These are phyloP conservation scores for Capronia americana DNA, from an alignment of 2,329 filamentous ascomycete genomes.

Conservation along the genomic window DNA sequence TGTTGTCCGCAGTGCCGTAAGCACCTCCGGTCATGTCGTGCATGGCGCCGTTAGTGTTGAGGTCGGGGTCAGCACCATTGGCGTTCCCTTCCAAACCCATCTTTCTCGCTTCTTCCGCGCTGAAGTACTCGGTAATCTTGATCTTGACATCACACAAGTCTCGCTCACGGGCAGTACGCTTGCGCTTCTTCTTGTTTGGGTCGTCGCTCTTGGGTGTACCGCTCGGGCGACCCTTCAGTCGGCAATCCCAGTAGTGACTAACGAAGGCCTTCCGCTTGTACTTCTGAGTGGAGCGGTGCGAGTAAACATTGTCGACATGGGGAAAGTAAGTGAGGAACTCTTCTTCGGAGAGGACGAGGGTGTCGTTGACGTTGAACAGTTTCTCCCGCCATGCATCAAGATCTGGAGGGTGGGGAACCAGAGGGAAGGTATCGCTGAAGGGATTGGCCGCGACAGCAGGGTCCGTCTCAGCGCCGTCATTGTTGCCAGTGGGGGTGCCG, in stretches of 20 bases:
- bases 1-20: constrained; percentile 38
- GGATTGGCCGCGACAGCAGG: constrained; percentile 30
- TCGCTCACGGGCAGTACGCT: constrained; percentile 73
- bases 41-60: constrained; percentile 13
- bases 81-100: constrained; percentile 32
- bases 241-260: constrained; percentile 84
- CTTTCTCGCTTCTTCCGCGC: constrained; percentile 50
- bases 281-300: constrained; percentile 78
- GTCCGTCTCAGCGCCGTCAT: constrained; percentile 16
- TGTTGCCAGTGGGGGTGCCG: constrained; percentile 12
- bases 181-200: constrained; percentile 81
- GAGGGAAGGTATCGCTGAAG: constrained; percentile 35
- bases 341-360: constrained; percentile 74
- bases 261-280: constrained; percentile 85
- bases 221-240: constrained; percentile 77
- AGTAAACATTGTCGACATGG: constrained; percentile 84
- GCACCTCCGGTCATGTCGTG: constrained; percentile 18
- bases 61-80: constrained; percentile 43
- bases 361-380: constrained; percentile 76
- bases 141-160: constrained; percentile 88
- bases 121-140: constrained; percentile 81
- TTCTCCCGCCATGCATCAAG: constrained; percentile 72
- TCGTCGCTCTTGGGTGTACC: constrained; percentile 77
- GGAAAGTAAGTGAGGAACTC: constrained; percentile 82
- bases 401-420: constrained; percentile 68